phyloP scores from a whole-genome alignment of 495 filamentous ascomycete species.

The Neurospora sp. region DNA sequence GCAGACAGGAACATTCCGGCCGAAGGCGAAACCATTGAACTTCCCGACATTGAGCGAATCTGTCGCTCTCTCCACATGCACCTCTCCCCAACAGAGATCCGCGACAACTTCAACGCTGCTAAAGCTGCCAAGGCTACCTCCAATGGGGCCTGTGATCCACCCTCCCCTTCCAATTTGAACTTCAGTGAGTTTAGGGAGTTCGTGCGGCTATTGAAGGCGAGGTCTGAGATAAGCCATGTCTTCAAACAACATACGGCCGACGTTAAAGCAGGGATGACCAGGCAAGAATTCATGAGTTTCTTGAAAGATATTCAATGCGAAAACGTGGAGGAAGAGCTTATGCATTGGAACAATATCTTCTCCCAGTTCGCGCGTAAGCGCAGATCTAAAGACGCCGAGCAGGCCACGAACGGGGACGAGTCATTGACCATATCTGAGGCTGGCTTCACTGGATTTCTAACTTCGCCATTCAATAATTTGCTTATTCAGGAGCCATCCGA shows the following conservation, averaged over 20 bases:
- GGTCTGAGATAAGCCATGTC: constrained; percentile 67
- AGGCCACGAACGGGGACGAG: constrained; percentile 29
- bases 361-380: constrained; percentile 59
- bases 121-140: constrained; percentile 34
- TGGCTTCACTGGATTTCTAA: constrained; percentile 66
- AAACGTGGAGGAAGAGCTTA: constrained; percentile 53
- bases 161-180: constrained; percentile 50
- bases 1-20: constrained; percentile 41
- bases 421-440: constrained; percentile 56
- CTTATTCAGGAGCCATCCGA: constrained; percentile 45
- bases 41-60: constrained; percentile 65
- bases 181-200: constrained; percentile 75
- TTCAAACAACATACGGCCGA: constrained; percentile 47
- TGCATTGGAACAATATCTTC: constrained; percentile 65
- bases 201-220: constrained; percentile 66
- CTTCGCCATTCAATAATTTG: constrained; percentile 60
- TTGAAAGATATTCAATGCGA: constrained; percentile 64
- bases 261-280: constrained; percentile 50
- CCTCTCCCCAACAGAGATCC: constrained; percentile 62
- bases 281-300: constrained; percentile 66
- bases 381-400: constrained; percentile 39
- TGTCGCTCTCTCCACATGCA: constrained; percentile 86
- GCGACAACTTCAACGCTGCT: constrained; percentile 65
- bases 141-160: constrained; percentile 6
- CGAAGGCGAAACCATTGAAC: constrained; percentile 61